These are phyloP conservation scores for Pseudogymnoascus sp. DNA, from an alignment of 2,329 filamentous ascomycete genomes.

Conservation along the genomic window DNA sequence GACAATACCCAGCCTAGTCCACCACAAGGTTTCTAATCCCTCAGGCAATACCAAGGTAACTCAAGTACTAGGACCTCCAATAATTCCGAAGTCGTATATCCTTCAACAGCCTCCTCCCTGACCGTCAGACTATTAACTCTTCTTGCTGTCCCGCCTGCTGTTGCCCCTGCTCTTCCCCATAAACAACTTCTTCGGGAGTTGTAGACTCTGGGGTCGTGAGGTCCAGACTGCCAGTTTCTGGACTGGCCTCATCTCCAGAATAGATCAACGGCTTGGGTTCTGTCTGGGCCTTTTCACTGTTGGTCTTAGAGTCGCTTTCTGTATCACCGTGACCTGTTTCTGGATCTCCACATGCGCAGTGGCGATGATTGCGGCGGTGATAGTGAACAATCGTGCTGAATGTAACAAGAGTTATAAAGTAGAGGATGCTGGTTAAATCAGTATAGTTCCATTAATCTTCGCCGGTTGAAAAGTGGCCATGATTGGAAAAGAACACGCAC, in stretches of 20 bases:
- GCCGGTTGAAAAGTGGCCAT: not conserved
- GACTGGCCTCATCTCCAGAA: not conserved
- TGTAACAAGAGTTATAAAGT: conserved; percentile 1
- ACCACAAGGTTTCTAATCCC: not conserved
- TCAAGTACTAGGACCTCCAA: not conserved
- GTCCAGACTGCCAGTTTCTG: not conserved
- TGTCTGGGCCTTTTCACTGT: not conserved
- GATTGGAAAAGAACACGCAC: not conserved
- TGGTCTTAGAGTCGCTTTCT: not conserved
- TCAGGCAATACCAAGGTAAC: not conserved
- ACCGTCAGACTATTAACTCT: not conserved
- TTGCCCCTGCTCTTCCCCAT: not conserved
- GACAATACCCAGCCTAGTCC: not conserved
- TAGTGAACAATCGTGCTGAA: not conserved
- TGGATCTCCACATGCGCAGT: not conserved
- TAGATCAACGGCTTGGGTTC: not conserved
- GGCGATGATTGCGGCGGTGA: not conserved
- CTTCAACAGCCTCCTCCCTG: not conserved
- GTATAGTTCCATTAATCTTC: not conserved
- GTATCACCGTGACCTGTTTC: not conserved
- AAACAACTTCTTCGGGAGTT: not conserved
- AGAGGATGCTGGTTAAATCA: not conserved
- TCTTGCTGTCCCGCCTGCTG: not conserved
- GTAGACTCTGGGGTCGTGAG: not conserved
- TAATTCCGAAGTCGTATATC: not conserved